phyloP scores from a whole-genome alignment of 176 grass and related monocot genomes.

The Zea luxurians region DNA sequence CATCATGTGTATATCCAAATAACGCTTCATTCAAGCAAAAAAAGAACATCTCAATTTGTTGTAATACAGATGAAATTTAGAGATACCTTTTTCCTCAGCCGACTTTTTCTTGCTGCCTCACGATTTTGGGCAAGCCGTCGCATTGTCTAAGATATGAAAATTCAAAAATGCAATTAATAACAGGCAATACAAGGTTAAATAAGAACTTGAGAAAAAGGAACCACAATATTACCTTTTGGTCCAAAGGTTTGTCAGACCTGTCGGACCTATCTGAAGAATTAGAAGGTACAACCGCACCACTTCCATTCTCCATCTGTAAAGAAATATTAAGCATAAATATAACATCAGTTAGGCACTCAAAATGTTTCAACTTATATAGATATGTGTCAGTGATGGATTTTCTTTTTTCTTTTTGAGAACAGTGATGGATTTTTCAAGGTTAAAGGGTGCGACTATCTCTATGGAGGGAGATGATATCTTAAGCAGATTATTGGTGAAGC shows the following conservation, averaged over 20 bases:
- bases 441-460: not conserved
- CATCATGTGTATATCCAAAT: not conserved
- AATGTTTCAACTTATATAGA: not conserved
- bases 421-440: not conserved
- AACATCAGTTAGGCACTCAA: not conserved
- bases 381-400: not conserved
- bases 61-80: not conserved
- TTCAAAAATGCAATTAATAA: slow-evolving; percentile 20
- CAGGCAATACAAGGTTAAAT: not conserved
- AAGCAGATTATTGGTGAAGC: not conserved
- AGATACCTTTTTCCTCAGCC: slow-evolving; percentile 67
- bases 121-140: slow-evolving; percentile 77
- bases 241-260: slow-evolving; percentile 60
- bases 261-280: slow-evolving; percentile 71
- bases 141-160: slow-evolving; percentile 34
- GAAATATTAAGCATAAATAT: not conserved
- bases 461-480: not conserved
- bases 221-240: slow-evolving; percentile 59
- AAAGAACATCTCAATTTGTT: not conserved
- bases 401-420: not conserved
- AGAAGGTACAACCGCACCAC: slow-evolving; percentile 42
- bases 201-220: not conserved
- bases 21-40: not conserved
- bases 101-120: slow-evolving; percentile 75
- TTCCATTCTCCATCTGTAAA: slow-evolving; percentile 53